A percentile compares a stretch with the other conserved stretches of the same genome.
Conservation (phyloP, 2,329 filamentous ascomycete species). For the Elsinoe australis region DNA sequence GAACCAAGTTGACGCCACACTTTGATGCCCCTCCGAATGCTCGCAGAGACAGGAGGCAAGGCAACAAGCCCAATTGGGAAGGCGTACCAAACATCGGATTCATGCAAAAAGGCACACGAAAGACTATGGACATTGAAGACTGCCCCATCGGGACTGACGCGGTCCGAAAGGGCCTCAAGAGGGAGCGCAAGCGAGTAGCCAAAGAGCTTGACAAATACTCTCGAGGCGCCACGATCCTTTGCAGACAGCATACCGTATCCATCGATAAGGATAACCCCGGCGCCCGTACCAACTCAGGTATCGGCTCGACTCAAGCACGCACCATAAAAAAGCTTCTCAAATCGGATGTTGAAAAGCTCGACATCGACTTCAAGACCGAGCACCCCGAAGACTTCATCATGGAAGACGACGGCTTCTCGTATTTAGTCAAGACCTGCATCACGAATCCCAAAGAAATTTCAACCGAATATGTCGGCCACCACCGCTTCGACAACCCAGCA, state of each 20-base stretch:
- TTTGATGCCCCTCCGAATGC: constrained; percentile 68
- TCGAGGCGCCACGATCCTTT: constrained; percentile 76
- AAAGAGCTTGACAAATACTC: constrained; percentile 64
- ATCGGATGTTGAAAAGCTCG: constrained; percentile 1
- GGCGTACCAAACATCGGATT: constrained; percentile 78
- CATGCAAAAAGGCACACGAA: constrained; percentile 72
- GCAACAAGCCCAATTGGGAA: constrained; percentile 50
- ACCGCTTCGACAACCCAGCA: constrained; percentile 81
- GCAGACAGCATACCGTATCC: constrained; percentile 76
- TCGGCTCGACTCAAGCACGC: constrained; percentile 2
- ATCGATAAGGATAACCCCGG: constrained; percentile 42
- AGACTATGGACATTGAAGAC: constrained; percentile 89
- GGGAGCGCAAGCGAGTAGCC: constrained; percentile 68
- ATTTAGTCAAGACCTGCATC: constrained; percentile 79
- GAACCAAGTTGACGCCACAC: constrained; percentile 94
- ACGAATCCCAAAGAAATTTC: constrained; percentile 76
- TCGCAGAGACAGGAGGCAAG: constrained; percentile 41
- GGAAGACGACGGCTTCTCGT: constrained; percentile 52
- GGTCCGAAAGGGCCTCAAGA: constrained; percentile 68
- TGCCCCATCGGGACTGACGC: constrained; percentile 90
- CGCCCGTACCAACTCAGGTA: constrained; percentile 11
- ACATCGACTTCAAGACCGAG: constrained; percentile 22
- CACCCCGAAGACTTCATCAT: constrained; percentile 42
- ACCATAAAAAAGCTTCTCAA: constrained; percentile 12
- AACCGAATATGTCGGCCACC: constrained; percentile 80